A percentile compares a stretch with the other conserved stretches of the same genome.
Evolutionary conservation across 2,329 filamentous ascomycete species (phyloP).

Genomic region (Verticillium longisporum): DNA sequence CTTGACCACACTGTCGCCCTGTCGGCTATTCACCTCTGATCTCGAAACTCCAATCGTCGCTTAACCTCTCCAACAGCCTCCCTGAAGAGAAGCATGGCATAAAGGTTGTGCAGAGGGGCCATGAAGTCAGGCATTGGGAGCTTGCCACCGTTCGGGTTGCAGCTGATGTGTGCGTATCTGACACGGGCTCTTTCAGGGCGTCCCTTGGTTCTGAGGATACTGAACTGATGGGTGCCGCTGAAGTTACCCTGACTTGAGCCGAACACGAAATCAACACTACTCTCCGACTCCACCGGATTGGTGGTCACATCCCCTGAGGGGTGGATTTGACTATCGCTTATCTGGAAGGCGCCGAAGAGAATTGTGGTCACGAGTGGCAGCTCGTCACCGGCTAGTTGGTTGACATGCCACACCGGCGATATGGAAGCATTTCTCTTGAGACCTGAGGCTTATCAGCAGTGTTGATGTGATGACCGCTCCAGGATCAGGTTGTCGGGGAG

Average conservation of each 20-base stretch:
- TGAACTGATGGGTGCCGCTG: conserved; percentile 21
- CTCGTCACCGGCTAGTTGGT: not conserved
- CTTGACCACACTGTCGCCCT: too few relatives aligned
- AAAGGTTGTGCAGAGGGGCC: conserved; percentile 16
- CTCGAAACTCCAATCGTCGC: not conserved
- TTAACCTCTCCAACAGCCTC: conserved; percentile 16
- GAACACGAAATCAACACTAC: conserved; percentile 21
- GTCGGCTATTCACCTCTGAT: too few relatives aligned
- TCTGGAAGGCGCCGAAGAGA: conserved; percentile 20
- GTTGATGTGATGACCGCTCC: too few relatives aligned
- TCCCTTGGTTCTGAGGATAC: conserved; percentile 11
- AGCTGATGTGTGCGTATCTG: conserved; percentile 15
- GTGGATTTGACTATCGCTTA: conserved; percentile 10
- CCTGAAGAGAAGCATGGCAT: conserved; percentile 18
- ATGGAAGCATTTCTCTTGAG: not conserved
- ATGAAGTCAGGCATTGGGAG: conserved; percentile 7
- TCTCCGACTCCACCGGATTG: conserved; percentile 6
- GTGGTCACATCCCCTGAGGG: not conserved
- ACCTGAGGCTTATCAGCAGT: not conserved
- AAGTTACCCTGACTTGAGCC: conserved; percentile 17
- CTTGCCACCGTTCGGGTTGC: conserved; percentile 17
- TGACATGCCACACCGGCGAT: not conserved
- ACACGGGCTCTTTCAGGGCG: conserved; percentile 2
- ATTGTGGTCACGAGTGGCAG: conserved; percentile 14
- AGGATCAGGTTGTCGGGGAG: not conserved